Conservation (phyloP, 768 basidiomycete species). For the Mycena vitilis region DNA sequence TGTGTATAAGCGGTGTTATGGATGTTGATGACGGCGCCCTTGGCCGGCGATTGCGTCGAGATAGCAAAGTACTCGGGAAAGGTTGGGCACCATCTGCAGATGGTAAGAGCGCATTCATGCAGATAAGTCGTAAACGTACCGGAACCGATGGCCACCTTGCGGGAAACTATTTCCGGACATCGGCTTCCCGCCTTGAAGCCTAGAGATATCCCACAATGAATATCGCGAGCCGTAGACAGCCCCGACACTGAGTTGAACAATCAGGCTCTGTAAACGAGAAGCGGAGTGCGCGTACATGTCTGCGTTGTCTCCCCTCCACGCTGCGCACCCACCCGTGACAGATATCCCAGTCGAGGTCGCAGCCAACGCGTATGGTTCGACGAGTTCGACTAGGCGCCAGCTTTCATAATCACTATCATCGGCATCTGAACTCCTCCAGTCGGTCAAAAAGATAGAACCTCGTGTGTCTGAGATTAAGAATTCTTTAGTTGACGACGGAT, state of each 20-base stretch:
- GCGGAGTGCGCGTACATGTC: constrained; percentile 69
- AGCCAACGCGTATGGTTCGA: constrained; percentile 74
- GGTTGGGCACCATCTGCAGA: constrained; percentile 78
- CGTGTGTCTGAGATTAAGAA: constrained; percentile 81
- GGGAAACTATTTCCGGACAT: constrained; percentile 71
- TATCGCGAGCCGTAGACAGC: constrained; percentile 80
- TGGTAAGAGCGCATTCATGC: constrained; percentile 19
- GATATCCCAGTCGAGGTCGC: constrained; percentile 60
- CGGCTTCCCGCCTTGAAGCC: constrained; percentile 81
- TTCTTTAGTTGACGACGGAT: constrained; percentile 80
- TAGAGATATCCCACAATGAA: constrained; percentile 81
- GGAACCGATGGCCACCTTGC: constrained; percentile 75
- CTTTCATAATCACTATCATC: constrained; percentile 61
- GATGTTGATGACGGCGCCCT: constrained; percentile 77
- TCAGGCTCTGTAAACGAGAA: constrained; percentile 15
- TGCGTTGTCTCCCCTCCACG: constrained; percentile 76
- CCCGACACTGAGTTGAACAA: constrained; percentile 66
- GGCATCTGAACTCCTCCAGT: constrained; percentile 88
- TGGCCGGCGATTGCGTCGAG: constrained; percentile 66
- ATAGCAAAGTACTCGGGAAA: constrained; percentile 84
- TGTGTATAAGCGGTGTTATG: constrained; percentile 74
- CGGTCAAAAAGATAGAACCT: constrained; percentile 81
- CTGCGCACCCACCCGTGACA: constrained; percentile 65
- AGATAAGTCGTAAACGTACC: constrained; percentile 53
- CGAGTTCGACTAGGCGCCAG: constrained; percentile 77